phyloP scores from a whole-genome alignment of 805 yeast species.

The Spathaspora boniae region DNA sequence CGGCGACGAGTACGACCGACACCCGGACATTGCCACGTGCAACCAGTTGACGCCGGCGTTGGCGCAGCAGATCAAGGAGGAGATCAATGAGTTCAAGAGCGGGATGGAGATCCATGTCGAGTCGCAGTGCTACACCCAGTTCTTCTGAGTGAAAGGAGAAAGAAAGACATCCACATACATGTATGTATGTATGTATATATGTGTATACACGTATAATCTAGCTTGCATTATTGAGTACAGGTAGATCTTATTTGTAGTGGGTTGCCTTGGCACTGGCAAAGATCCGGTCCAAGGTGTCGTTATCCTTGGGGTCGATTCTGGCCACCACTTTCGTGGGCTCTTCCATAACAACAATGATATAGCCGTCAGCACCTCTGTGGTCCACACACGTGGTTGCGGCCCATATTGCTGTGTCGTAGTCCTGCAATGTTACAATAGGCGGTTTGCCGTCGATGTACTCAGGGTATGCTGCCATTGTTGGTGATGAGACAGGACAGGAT shows the following conservation, averaged over 20 bases:
- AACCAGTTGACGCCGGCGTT: conserved; percentile 82
- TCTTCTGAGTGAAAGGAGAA: conserved; percentile 53
- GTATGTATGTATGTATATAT: too few relatives aligned
- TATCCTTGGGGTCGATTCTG: conserved; percentile 32
- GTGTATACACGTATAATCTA: too few relatives aligned
- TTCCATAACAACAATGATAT: conserved; percentile 45
- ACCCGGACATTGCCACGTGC: conserved; percentile 90
- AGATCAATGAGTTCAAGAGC: conserved; percentile 72
- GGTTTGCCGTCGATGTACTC: conserved; percentile 42
- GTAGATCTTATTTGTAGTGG: too few relatives aligned
- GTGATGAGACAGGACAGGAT: neutral
- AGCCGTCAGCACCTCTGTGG: conserved; percentile 23
- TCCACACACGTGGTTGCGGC: conserved; percentile 50
- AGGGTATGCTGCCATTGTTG: conserved; percentile 34
- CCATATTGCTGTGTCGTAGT: conserved; percentile 54
- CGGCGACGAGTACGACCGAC: conserved; percentile 84
- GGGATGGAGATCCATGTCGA: conserved; percentile 81
- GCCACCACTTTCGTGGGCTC: conserved; percentile 45
- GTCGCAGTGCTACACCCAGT: conserved; percentile 81
- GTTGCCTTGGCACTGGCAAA: conserved; percentile 44
- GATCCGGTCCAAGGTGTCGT: conserved; percentile 38
- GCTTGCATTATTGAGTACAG: too few relatives aligned
- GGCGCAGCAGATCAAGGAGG: conserved; percentile 84
- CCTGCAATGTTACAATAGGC: conserved; percentile 41
- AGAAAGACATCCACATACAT: too few relatives aligned